Conservation (phyloP, 2,329 filamentous ascomycete species). For the Exophiala sp. region DNA sequence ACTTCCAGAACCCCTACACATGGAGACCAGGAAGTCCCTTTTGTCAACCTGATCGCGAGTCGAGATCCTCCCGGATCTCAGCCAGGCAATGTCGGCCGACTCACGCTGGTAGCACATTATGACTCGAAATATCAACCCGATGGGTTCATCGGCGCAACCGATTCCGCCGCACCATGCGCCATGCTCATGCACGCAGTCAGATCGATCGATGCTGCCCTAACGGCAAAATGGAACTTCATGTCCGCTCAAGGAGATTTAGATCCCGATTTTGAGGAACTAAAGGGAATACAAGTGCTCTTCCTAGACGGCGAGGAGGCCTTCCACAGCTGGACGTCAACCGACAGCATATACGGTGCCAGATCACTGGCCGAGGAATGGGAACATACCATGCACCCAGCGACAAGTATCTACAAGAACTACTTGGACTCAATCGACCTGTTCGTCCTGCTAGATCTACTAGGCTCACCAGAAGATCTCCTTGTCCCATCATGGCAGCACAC, state of each 20-base stretch:
- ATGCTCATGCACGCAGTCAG: conserved; percentile 84
- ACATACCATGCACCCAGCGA: conserved; percentile 60
- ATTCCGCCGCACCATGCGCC: conserved; percentile 91
- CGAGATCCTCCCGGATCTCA: conserved; percentile 81
- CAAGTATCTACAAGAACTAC: conserved; percentile 70
- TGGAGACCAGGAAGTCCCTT: conserved; percentile 68
- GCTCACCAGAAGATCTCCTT: conserved; percentile 57
- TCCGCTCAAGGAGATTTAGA: conserved; percentile 50
- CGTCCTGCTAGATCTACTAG: conserved; percentile 85
- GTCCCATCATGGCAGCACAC: conserved; percentile 85
- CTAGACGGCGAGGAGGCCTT: conserved; percentile 96
- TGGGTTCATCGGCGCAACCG: conserved; percentile 89
- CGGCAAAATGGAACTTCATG: conserved; percentile 76
- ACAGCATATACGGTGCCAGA: conserved; percentile 85
- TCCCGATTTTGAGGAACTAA: conserved; percentile 64
- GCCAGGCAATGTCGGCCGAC: conserved; percentile 69
- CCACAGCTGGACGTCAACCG: conserved; percentile 69
- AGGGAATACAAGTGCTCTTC: conserved; percentile 83
- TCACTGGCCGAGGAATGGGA: conserved; percentile 83
- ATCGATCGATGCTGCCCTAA: conserved; percentile 74
- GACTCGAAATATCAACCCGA: conserved; percentile 76
- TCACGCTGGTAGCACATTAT: conserved; percentile 91
- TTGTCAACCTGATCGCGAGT: conserved; percentile 80
- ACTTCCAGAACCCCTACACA: conserved; percentile 76
- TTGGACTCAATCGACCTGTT: conserved; percentile 82